Evolutionary conservation across 2,329 filamentous ascomycete species (phyloP), one percentile per base, ranked within the genome.

Genomic region (Septoria linicola): DNA sequence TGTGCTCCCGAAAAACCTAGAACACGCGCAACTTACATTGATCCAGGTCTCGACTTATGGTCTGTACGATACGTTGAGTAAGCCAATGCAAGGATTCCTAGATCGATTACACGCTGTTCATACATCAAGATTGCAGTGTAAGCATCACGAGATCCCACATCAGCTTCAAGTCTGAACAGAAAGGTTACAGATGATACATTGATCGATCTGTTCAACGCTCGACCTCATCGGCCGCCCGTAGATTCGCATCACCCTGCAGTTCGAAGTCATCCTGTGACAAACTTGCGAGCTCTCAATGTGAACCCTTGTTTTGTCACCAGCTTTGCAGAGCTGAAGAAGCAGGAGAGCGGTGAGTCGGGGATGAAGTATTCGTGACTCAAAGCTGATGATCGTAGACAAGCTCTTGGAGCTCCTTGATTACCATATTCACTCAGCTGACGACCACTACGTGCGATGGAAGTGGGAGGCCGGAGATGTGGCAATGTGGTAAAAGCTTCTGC

Each of bases 381-480:
- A 34, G 31, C 31, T 34, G 31, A 34, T 6, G 13, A n/a, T n/a
- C 14, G 11, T 34, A 40, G 20, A 41, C 14, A 41, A 41, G 20
- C 23, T 41, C 8, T 13, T 41, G 3, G 39, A 41, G 19, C 8
- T 25, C 6, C 17, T 41, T n/a, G 39, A 41, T 6, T 41, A 41
- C 19, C 39, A 41, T n/a, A 41, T 41, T 19, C 39, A 41, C 19
- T 23, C 39, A 10, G 39, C 39, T 4, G 39, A 41, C 16, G 39
- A 41, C n/a, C 39, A 41, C 23, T 41, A 16, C 19, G 39, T 41
- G 11, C 19, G 39, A 16, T 41, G 39, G 39, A 41, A 41, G 6
- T 25, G 21, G 39, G 25, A 11, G n/a, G 17, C 6, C 3, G 36
- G 36, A 16, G 36, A 40, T 13, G 20, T 40, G 10, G 36, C 36